These are phyloP conservation scores for Monosporozyma unispora DNA, from an alignment of 805 yeast genomes.

Conservation along the genomic window DNA sequence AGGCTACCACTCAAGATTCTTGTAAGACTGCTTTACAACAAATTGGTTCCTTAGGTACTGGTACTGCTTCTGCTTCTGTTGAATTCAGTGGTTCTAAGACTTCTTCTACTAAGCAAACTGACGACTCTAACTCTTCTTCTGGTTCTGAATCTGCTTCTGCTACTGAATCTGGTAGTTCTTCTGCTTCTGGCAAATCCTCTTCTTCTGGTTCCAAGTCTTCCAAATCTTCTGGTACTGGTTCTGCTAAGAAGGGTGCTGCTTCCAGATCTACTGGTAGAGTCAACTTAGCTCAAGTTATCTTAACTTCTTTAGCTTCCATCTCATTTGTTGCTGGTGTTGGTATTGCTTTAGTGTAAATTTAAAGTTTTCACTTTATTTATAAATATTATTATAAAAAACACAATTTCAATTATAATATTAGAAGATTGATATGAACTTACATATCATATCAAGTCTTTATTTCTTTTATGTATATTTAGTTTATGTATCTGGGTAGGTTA, in stretches of 20 bases:
- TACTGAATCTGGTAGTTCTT: background rate
- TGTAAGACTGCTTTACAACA: constrained; percentile 50
- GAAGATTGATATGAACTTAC: background rate
- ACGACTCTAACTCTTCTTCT: constrained; percentile 3
- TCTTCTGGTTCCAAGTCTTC: background rate
- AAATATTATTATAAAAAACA: background rate
- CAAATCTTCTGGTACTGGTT: constrained; percentile 13
- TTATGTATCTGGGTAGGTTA: constrained; percentile 2
- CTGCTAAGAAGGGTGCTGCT: constrained; percentile 1
- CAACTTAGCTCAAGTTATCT: constrained; percentile 4
- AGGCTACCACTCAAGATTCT: constrained; percentile 40
- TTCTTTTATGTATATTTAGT: constrained; percentile 1
- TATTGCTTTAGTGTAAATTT: constrained; percentile 4
- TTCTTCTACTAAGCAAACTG: constrained; percentile 13
- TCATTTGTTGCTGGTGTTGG: constrained; percentile 7
- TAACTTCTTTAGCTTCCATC: constrained; percentile 4
- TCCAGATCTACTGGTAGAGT: constrained; percentile 3
- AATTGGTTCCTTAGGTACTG: constrained; percentile 67
- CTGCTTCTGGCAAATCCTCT: background rate
- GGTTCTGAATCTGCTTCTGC: background rate
- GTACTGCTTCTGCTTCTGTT: constrained; percentile 34
- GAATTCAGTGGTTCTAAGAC: constrained; percentile 23
- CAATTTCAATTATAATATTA: background rate
- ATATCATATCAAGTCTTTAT: background rate
- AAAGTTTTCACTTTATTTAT: background rate